These are phyloP conservation scores for Cercospora berteroae DNA, from an alignment of 2,329 filamentous ascomycete species.

Conservation along the genomic window DNA sequence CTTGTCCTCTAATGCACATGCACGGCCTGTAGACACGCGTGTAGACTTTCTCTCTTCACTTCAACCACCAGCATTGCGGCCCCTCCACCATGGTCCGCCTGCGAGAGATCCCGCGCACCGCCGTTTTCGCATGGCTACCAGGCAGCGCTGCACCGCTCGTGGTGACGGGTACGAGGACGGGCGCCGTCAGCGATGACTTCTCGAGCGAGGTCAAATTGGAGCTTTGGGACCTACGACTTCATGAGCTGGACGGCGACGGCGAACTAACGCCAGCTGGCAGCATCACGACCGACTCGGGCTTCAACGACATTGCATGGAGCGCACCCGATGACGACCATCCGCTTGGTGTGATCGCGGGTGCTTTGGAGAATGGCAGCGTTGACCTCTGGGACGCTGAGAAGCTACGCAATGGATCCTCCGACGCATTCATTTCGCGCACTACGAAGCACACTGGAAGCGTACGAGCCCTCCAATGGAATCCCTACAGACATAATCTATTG, in stretches of 20 bases:
- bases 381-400: constrained; percentile 89
- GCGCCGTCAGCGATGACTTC: constrained; percentile 94
- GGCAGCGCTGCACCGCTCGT: constrained; percentile 74
- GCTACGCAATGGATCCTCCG: constrained; percentile 52
- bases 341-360: constrained; percentile 88
- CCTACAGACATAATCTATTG: constrained; percentile 82
- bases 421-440: constrained; percentile 81
- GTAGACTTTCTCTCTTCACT: constrained; percentile 5
- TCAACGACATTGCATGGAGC: constrained; percentile 96
- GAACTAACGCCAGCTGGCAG: constrained; percentile 84
- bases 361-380: constrained; percentile 88
- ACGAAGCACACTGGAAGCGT: constrained; percentile 89
- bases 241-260: constrained; percentile 69
- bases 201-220: constrained; percentile 96
- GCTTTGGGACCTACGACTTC: constrained; percentile 88
- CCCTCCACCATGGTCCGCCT: constrained; percentile 76
- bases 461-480: constrained; percentile 96
- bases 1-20: constrained; percentile 11
- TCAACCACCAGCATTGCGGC: background rate
- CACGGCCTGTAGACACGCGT: constrained; percentile 1
- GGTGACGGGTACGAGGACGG: constrained; percentile 90
- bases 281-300: constrained; percentile 86
- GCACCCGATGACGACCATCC: constrained; percentile 74
- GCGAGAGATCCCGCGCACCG: constrained; percentile 93
- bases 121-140: constrained; percentile 95